Conservation (phyloP, 2,329 filamentous ascomycete genomes). For the Cryphonectria carpinicola region DNA sequence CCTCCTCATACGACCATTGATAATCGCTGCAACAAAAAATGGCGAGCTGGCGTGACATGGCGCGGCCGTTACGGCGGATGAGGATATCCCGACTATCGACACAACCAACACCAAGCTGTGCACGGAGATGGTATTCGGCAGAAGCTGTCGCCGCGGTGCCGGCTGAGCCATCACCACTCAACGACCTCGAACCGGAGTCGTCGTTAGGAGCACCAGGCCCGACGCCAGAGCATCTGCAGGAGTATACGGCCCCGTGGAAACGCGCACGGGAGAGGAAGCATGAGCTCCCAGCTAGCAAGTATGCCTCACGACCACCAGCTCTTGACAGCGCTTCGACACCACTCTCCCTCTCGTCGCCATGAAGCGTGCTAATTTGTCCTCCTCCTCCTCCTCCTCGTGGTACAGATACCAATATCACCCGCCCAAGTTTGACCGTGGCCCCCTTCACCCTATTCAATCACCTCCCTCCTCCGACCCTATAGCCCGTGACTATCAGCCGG, state of each 20-base stretch:
- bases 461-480: conserved; percentile 84
- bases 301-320: conserved; percentile 30
- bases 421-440: conserved; percentile 92
- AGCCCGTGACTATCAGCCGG: conserved; percentile 86
- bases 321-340: neutral
- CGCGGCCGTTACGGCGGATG: conserved; percentile 37
- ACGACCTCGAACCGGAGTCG: conserved; percentile 57
- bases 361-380: conserved; percentile 16
- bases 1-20: conserved; percentile 6
- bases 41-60: conserved; percentile 47
- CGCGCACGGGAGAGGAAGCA: conserved; percentile 40
- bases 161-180: conserved; percentile 36
- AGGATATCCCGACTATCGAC: conserved; percentile 18
- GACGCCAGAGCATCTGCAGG: conserved; percentile 43
- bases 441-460: conserved; percentile 89
- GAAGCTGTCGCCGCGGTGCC: conserved; percentile 41
- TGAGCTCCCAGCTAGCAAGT: conserved; percentile 54
- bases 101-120: conserved; percentile 37
- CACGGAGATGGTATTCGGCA: conserved; percentile 53
- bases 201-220: conserved; percentile 50
- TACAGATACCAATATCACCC: conserved; percentile 90
- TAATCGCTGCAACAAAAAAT: conserved; percentile 36
- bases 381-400: conserved; percentile 34
- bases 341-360: neutral
- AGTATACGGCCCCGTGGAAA: conserved; percentile 47